Evolutionary conservation across 495 filamentous ascomycete genomes (phyloP).

Genomic region (Aspergillus carlsbadensis): DNA sequence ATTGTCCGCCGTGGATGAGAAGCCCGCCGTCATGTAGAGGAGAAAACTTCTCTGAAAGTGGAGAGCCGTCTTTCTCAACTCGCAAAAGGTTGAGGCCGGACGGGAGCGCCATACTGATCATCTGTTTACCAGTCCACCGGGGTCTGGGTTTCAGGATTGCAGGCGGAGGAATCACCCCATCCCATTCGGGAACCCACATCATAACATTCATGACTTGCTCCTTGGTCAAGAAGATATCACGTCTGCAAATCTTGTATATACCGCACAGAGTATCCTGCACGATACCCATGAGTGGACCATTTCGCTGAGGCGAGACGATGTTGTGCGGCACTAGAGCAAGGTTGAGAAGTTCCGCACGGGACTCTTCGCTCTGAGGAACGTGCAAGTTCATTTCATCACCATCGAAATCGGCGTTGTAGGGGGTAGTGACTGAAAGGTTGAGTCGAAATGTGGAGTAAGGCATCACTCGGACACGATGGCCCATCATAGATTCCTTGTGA

Average conservation of each 20-base stretch:
- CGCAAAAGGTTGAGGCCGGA: slow-evolving; percentile 78
- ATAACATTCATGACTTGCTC: slow-evolving; percentile 93
- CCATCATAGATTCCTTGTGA: slow-evolving; percentile 99
- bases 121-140: slow-evolving; percentile 98
- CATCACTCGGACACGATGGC: slow-evolving; percentile 95
- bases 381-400: slow-evolving; percentile 99
- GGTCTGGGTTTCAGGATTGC: slow-evolving; percentile 89
- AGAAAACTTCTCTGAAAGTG: slow-evolving; percentile 52
- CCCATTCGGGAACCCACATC: slow-evolving; percentile 97
- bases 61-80: slow-evolving; percentile 52
- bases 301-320: slow-evolving; percentile 96
- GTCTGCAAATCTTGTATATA: slow-evolving; percentile 92
- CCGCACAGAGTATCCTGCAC: slow-evolving; percentile 97
- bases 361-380: slow-evolving; percentile 95
- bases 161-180: slow-evolving; percentile 87
- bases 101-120: slow-evolving; percentile 90
- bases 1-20: slow-evolving; percentile 79
- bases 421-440: slow-evolving; percentile 95
- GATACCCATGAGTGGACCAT: slow-evolving; percentile 98
- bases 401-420: slow-evolving; percentile 99
- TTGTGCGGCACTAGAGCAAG: slow-evolving; percentile 96
- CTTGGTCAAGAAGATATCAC: slow-evolving; percentile 86
- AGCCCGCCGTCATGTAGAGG: slow-evolving; percentile 79
- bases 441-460: slow-evolving; percentile 97
- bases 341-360: slow-evolving; percentile 86